Conservation (phyloP, 805 yeast species). For the Yamadazyma phyllophila region DNA sequence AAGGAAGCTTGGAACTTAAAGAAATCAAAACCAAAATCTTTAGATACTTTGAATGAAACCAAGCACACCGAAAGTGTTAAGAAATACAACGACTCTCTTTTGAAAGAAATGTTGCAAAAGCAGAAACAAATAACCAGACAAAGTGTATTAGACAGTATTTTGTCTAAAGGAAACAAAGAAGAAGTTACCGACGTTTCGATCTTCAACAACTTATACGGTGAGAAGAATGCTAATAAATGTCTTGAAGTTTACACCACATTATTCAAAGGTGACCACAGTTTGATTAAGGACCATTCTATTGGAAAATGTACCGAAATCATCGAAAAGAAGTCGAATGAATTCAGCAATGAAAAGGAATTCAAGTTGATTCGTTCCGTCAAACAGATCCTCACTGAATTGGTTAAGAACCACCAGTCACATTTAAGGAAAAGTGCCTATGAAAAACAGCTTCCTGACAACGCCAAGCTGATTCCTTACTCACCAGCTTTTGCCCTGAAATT, state of each 20-base stretch:
- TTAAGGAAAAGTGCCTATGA: conserved; percentile 29
- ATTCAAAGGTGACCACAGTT: conserved; percentile 24
- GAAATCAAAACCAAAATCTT: conserved; percentile 40
- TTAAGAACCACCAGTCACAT: conserved; percentile 30
- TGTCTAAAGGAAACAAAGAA: conserved; percentile 27
- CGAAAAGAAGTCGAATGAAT: conserved; percentile 35
- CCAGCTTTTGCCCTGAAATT: conserved; percentile 25
- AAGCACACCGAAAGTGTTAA: conserved; percentile 19
- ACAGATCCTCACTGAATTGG: conserved; percentile 36
- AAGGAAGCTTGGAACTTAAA: conserved; percentile 51
- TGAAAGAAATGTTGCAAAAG: conserved; percentile 41
- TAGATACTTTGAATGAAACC: conserved; percentile 24
- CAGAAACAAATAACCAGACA: conserved; percentile 46
- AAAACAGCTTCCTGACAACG: conserved; percentile 26
- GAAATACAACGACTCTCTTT: conserved; percentile 36
- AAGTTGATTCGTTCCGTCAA: conserved; percentile 32
- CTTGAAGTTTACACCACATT: conserved; percentile 30
- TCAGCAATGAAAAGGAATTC: conserved; percentile 26
- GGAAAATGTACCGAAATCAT: conserved; percentile 27
- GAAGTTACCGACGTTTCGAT: conserved; percentile 23
- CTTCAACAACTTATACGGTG: conserved; percentile 33
- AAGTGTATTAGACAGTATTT: conserved; percentile 44
- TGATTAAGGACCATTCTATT: conserved; percentile 18
- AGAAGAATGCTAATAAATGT: conserved; percentile 34
- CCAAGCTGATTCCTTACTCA: conserved; percentile 27